A percentile compares a stretch with the other conserved stretches of the same genome.
Evolutionary conservation across 768 basidiomycete species (phyloP).

Genomic region (Tylopilus subfusipes): DNA sequence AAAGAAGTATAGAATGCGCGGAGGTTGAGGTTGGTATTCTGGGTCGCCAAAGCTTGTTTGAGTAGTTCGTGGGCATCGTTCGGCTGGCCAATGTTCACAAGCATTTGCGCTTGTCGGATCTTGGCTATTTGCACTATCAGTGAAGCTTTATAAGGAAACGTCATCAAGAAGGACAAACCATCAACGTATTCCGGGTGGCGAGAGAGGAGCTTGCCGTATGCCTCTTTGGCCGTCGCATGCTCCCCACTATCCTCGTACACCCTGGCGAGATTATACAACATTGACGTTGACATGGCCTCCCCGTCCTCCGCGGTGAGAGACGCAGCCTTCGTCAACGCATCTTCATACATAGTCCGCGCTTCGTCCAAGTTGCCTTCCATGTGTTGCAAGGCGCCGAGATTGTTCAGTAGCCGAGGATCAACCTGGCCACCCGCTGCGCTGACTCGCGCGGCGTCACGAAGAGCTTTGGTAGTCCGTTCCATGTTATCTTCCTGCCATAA

Average conservation of each 20-base stretch:
- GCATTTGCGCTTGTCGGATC: slow-evolving; percentile 84
- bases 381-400: slow-evolving; percentile 73
- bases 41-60: slow-evolving; percentile 83
- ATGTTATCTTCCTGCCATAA: slow-evolving; percentile 82
- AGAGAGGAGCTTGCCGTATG: slow-evolving; percentile 82
- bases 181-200: slow-evolving; percentile 96
- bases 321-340: slow-evolving; percentile 59
- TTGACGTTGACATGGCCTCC: slow-evolving; percentile 75
- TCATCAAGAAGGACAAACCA: slow-evolving; percentile 50
- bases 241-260: slow-evolving; percentile 87
- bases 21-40: slow-evolving; percentile 75
- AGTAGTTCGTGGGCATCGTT: slow-evolving; percentile 85
- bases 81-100: slow-evolving; percentile 61
- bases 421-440: slow-evolving; percentile 47
- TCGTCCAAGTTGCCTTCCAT: slow-evolving; percentile 56
- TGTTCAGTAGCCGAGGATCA: slow-evolving; percentile 75
- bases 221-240: slow-evolving; percentile 68
- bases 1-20: slow-evolving; percentile 94
- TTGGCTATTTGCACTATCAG: slow-evolving; percentile 59
- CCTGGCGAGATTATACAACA: slow-evolving; percentile 88
- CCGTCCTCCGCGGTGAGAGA: slow-evolving; percentile 43
- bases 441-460: slow-evolving; percentile 69
- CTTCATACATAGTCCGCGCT: slow-evolving; percentile 68
- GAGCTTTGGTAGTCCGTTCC: slow-evolving; percentile 68
- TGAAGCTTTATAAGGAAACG: not conserved